Conservation (phyloP, 768 basidiomycete species). For the Trametes coccinea region DNA sequence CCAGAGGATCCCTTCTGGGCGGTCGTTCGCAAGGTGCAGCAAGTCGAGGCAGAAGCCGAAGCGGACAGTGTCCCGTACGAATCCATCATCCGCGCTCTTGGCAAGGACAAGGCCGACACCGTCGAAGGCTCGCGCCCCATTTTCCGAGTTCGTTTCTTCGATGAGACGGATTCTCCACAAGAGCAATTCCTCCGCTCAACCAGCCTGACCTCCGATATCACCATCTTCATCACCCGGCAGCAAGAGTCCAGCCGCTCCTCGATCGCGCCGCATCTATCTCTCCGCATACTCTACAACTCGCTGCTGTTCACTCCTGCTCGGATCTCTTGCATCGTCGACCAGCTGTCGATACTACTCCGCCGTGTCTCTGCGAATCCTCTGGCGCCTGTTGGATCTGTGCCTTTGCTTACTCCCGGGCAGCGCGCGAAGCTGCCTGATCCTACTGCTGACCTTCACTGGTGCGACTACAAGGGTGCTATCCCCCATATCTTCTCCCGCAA, state of each 20-base stretch:
- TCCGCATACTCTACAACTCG: conserved; percentile 92
- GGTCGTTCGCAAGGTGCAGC: conserved; percentile 82
- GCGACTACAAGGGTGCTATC: conserved; percentile 96
- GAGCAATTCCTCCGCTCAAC: conserved; percentile 79
- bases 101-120: conserved; percentile 61
- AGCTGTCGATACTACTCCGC: conserved; percentile 77
- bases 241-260: conserved; percentile 67
- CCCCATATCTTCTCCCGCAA: conserved; percentile 92
- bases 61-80: conserved; percentile 82
- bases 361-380: conserved; percentile 69
- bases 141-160: conserved; percentile 96
- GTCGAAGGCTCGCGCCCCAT: conserved; percentile 58
- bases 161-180: conserved; percentile 76
- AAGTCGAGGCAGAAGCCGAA: conserved; percentile 81
- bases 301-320: conserved; percentile 83
- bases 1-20: conserved; percentile 89
- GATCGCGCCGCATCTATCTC: conserved; percentile 71
- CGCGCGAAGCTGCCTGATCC: conserved; percentile 76
- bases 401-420: conserved; percentile 75
- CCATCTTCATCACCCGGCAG: conserved; percentile 81
- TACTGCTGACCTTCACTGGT: conserved; percentile 90
- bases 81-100: conserved; percentile 65
- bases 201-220: conserved; percentile 87
- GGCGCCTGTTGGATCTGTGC: conserved; percentile 73
- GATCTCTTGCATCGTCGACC: conserved; percentile 79